Percentiles rank a stretch among this genome's conserved stretches.
These are phyloP conservation scores for Aristolochia fimbriata DNA, from an alignment of 164 flowering plant species.

Conservation along the genomic window DNA sequence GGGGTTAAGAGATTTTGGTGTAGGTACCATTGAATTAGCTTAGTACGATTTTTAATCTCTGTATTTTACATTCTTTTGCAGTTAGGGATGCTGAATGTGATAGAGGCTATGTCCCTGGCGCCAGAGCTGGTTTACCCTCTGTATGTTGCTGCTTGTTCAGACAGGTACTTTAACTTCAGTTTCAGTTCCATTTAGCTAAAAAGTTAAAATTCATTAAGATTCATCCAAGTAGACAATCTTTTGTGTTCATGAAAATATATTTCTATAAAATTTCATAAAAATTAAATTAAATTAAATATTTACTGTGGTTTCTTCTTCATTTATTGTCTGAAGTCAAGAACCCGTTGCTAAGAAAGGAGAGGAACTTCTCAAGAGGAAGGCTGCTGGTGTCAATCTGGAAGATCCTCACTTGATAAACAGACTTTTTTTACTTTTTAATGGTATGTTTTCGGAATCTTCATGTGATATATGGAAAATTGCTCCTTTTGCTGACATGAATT, in stretches of 20 bases:
- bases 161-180: constrained; percentile 35
- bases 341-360: constrained; percentile 79
- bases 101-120: constrained; percentile 63
- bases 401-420: constrained; percentile 50
- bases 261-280: not conserved
- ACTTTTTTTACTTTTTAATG: constrained; percentile 70
- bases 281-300: not conserved
- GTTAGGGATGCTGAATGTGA: constrained; percentile 77
- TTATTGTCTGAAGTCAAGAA: constrained; percentile 54
- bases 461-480: not conserved
- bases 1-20: not conserved
- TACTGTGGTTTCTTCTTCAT: constrained; percentile 12
- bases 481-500: not conserved
- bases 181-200: no score
- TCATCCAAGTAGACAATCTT: not conserved
- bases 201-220: no score
- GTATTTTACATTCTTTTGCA: constrained; percentile 18
- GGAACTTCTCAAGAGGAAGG: constrained; percentile 76
- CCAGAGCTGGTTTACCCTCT: constrained; percentile 67
- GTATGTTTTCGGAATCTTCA: constrained; percentile 23
- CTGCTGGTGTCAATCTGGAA: constrained; percentile 63
- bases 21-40: not conserved
- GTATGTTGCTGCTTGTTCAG: constrained; percentile 65
- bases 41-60: constrained; percentile 1
- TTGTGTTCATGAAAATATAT: not conserved